Evolutionary conservation across 2,329 filamentous ascomycete genomes (phyloP).

Genomic region (Nigrospora oryzae): DNA sequence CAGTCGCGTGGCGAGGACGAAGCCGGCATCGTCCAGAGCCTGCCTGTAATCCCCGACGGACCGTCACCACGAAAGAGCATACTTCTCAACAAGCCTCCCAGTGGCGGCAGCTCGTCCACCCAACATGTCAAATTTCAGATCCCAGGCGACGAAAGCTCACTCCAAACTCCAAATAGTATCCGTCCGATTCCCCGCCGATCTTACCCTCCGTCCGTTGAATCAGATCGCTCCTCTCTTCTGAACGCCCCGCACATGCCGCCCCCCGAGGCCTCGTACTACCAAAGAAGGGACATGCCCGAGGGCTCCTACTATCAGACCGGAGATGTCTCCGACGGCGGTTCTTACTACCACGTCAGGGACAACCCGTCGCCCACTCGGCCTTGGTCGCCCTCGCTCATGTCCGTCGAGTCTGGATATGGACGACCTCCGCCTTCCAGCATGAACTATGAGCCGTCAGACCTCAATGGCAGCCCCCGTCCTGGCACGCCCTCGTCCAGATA

Average conservation of each 20-base stretch:
- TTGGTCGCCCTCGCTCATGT: conserved; percentile 46
- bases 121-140: conserved; percentile 2
- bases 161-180: conserved; percentile 30
- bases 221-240: conserved; percentile 39
- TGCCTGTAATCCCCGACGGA: conserved; percentile 45
- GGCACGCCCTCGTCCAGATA: conserved; percentile 87
- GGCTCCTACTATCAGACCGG: too few species aligned
- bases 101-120: conserved; percentile 8
- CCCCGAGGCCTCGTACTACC: conserved; percentile 54
- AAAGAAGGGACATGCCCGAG: too few species aligned
- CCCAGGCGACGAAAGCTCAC: conserved; percentile 29
- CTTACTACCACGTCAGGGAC: conserved; percentile 49
- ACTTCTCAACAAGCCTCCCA: conserved; percentile 20
- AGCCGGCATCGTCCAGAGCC: conserved; percentile 24
- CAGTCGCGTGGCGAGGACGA: conserved; percentile 18
- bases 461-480: conserved; percentile 84
- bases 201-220: conserved; percentile 47
- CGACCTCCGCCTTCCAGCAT: conserved; percentile 63
- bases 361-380: conserved; percentile 45
- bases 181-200: conserved; percentile 30
- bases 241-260: conserved; percentile 54
- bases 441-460: conserved; percentile 76
- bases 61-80: conserved; percentile 32
- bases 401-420: conserved; percentile 50
- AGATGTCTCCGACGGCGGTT: conserved; percentile 42